phyloP scores from a whole-genome alignment of 257 asterid genomes.

The Thymus quinquecostatus region DNA sequence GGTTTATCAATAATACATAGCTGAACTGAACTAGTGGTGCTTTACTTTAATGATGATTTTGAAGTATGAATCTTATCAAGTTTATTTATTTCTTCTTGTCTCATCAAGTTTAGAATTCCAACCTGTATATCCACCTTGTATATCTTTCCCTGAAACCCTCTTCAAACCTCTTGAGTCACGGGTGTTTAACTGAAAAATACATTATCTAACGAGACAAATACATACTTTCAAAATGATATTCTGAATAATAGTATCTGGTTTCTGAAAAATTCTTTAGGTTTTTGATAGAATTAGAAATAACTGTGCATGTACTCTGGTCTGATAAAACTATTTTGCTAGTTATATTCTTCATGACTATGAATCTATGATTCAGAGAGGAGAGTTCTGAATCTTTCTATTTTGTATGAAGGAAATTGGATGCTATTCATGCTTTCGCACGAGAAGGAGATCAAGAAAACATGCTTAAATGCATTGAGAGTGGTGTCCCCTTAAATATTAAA shows the following conservation, averaged over 20 bases:
- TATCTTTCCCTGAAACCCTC: slow-evolving; percentile 1
- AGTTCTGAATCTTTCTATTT: slow-evolving; percentile 27
- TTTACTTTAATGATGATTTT: slow-evolving; percentile 8
- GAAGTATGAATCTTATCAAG: background rate
- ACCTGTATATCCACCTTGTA: slow-evolving; percentile 5
- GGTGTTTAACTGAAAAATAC: background rate
- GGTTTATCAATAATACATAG: background rate
- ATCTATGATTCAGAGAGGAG: slow-evolving; percentile 20
- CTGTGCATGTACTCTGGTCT: slow-evolving; percentile 4
- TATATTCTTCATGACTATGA: slow-evolving; percentile 12
- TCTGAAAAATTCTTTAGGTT: background rate
- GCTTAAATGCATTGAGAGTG: slow-evolving; percentile 79
- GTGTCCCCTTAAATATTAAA: slow-evolving; percentile 69
- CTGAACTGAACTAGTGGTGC: slow-evolving; percentile 11
- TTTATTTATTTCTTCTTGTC: background rate
- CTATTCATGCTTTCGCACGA: slow-evolving; percentile 86
- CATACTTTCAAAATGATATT: no score
- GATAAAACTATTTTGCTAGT: slow-evolving; percentile 14
- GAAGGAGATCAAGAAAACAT: slow-evolving; percentile 92
- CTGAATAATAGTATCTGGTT: background rate
- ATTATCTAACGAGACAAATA: no score
- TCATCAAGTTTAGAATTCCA: slow-evolving; percentile 4
- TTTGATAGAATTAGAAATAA: background rate
- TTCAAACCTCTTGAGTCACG: background rate
- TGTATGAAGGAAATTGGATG: slow-evolving; percentile 81